Base-by-base conservation (phyloP, 2,329 filamentous ascomycete genomes). In the Apiospora koreana region DNA sequence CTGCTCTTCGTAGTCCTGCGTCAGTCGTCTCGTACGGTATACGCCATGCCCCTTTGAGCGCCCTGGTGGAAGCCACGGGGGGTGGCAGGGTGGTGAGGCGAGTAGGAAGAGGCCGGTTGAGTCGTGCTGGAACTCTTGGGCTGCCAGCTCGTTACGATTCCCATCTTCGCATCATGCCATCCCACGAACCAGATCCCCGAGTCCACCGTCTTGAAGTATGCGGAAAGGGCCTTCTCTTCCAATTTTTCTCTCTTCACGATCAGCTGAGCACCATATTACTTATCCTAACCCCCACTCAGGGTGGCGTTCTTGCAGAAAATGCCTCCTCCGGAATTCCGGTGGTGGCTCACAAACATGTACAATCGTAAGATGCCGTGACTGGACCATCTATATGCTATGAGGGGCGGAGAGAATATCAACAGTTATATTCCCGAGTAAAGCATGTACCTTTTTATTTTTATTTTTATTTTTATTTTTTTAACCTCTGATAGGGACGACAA, bases 251-350 rank as follows among this genome's bases (percentile, higher is more conserved):
- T 43, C 14, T 16, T 43, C 41, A 16, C 54, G n/a, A 62, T 38
- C 28, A 38, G 31, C 54, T 31, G 54, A 62, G 54, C 54, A 38
- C 31, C 54, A 62, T 62, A 62, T 62, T 38, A 62, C 54, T 62
- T 38, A 62, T 62, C 28, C 18, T 62, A 38, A 38, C 54, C 54
- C 54, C 54, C 54, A 62, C 54, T 38, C 54, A 38, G 54, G 16
- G 54, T 62, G 54, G 54, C 54, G 54, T 62, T 62, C 54, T 58
- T 58, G 50, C 50, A 58, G 50, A 58, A 58, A 58, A 35, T 58
- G 50, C 50, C 50, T 58, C 50, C 50, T 58, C 50, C 50, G 50
- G 50, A 21, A 58, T 58, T 31, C 50, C 50, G 50, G 50, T 58
- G 50, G 50, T 35, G 50, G 50, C 50, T 58, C 50, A 58, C 31